Conservation (phyloP, 2,329 filamentous ascomycete species). For the Diaporthe vaccinii region DNA sequence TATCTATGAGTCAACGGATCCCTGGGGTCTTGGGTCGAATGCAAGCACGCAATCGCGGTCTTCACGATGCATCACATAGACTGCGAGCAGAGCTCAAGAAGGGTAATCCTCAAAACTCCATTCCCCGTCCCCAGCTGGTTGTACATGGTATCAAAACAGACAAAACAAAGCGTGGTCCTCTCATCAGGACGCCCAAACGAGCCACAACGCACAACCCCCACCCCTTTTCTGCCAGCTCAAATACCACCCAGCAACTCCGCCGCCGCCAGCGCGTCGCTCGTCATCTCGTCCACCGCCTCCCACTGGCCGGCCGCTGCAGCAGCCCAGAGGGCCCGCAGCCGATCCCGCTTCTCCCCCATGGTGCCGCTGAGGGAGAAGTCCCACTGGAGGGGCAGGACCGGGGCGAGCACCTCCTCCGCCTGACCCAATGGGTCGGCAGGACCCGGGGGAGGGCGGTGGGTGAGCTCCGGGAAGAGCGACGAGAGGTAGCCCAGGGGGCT, state of each 20-base stretch:
- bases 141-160: constrained; percentile 13
- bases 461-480: constrained; percentile 32
- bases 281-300: constrained; percentile 25
- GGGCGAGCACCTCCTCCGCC: background rate
- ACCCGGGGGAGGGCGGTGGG: background rate
- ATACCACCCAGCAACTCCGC: constrained; percentile 5
- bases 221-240: background rate
- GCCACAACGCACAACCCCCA: background rate
- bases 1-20: background rate
- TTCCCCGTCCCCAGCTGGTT: background rate
- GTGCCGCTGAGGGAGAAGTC: constrained; percentile 19
- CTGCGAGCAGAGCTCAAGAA: background rate
- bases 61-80: background rate
- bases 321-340: constrained; percentile 19
- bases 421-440: background rate
- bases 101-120: background rate
- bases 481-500: constrained; percentile 20
- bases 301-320: constrained; percentile 19
- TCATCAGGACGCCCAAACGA: background rate
- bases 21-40: background rate
- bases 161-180: background rate
- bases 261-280: background rate
- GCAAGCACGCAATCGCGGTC: background rate
- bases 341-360: constrained; percentile 19
- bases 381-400: constrained; percentile 4